Conservation (phyloP, 805 yeast genomes). For the Candida pini region DNA sequence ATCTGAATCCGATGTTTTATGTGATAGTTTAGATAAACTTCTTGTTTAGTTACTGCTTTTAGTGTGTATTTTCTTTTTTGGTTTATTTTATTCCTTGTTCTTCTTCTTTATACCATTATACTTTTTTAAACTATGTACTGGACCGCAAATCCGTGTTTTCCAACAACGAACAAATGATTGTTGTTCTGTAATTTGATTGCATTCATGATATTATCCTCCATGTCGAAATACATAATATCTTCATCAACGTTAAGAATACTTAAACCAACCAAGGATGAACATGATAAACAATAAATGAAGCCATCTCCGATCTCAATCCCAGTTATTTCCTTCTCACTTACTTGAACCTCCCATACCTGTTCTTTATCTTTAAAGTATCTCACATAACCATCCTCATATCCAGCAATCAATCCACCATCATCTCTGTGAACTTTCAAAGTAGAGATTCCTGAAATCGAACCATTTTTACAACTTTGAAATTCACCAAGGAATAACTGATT, state of each 20-base stretch:
- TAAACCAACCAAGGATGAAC: too few relatives aligned
- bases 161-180: conserved; percentile 6
- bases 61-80: neutral
- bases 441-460: conserved; percentile 7
- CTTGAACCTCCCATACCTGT: conserved; percentile 10
- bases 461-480: conserved; percentile 6
- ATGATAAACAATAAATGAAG: too few relatives aligned
- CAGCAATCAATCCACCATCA: conserved; percentile 8
- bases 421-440: conserved; percentile 3
- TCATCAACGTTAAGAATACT: too few relatives aligned
- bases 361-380: conserved; percentile 3
- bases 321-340: conserved; percentile 2
- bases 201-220: conserved; percentile 4
- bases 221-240: too few relatives aligned
- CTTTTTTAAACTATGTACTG: conserved; percentile 2
- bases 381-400: conserved; percentile 15
- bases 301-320: conserved; percentile 1
- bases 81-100: neutral
- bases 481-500: conserved; percentile 20
- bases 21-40: too few relatives aligned
- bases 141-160: conserved; percentile 7
- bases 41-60: neutral
- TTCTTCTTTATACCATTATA: too few relatives aligned
- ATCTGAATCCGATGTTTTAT: conserved; percentile 56
- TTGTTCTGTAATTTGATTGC: conserved; percentile 3